Percentiles rank a stretch among this genome's conserved stretches.
Conservation (phyloP, 129 eudicot species). For the Pittosporum tobira region DNA sequence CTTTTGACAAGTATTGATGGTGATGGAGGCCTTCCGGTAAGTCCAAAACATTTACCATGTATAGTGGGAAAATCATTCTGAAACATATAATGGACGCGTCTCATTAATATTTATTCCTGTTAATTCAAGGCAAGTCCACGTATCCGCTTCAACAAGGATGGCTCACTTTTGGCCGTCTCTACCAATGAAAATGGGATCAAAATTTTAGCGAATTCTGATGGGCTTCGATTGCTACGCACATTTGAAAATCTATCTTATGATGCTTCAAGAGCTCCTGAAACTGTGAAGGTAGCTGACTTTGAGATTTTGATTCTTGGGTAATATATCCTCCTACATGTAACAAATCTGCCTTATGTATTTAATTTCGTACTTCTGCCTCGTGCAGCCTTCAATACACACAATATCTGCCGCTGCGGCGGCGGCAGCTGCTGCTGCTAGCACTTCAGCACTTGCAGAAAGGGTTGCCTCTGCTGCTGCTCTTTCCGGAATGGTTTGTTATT, state of each 20-base stretch:
- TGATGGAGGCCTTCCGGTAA: constrained; percentile 81
- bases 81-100: not conserved
- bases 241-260: constrained; percentile 62
- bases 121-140: constrained; percentile 60
- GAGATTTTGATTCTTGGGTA: not conserved
- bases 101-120: not conserved
- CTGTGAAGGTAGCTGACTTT: constrained; percentile 44
- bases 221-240: constrained; percentile 55
- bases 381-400: constrained; percentile 60
- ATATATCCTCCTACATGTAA: not conserved
- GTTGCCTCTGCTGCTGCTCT: constrained; percentile 50
- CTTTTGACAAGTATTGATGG: constrained; percentile 64
- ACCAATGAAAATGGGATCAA: constrained; percentile 65
- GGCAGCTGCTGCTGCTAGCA: constrained; percentile 50
- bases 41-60: constrained; percentile 10
- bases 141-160: constrained; percentile 73
- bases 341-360: not conserved
- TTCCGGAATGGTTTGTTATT: constrained; percentile 53
- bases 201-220: constrained; percentile 61
- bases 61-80: not conserved
- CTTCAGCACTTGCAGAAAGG: constrained; percentile 62
- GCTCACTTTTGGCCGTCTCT: constrained; percentile 66
- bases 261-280: constrained; percentile 59
- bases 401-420: constrained; percentile 41
- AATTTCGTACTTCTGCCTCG: constrained; percentile 4